Percentiles rank a stretch among this genome's conserved stretches.
Conservation (phyloP, 106 monocot species). For the Phalaenopsis aphrodite region DNA sequence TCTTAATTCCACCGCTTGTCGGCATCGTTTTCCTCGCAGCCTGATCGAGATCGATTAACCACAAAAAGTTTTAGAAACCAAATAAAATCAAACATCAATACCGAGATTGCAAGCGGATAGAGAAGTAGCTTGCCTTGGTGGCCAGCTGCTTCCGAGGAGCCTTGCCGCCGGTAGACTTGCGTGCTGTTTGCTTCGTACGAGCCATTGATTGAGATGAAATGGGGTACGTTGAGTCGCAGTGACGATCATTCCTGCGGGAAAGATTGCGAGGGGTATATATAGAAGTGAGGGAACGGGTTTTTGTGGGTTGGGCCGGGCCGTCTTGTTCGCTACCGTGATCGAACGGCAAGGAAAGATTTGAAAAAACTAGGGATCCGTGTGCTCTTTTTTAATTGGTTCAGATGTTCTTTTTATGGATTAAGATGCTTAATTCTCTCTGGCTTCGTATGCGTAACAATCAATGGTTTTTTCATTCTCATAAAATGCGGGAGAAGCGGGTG, state of each 20-base stretch:
- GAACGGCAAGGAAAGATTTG: background rate
- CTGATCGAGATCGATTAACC: too few relatives aligned
- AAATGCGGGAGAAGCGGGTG: too few relatives aligned
- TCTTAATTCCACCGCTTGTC: conserved; percentile 32
- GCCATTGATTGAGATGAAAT: background rate
- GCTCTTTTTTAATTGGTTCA: background rate
- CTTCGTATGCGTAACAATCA: too few relatives aligned
- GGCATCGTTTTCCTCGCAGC: conserved; percentile 29
- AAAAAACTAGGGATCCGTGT: background rate
- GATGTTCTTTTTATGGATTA: background rate
- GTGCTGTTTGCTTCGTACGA: background rate
- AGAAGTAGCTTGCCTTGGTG: conserved; percentile 9
- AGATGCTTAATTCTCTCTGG: background rate
- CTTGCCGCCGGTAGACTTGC: background rate
- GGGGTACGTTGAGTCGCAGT: background rate
- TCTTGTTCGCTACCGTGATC: background rate
- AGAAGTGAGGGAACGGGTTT: background rate
- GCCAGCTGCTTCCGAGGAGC: conserved; percentile 28
- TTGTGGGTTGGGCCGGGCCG: background rate
- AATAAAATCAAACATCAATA: too few relatives aligned
- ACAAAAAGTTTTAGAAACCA: too few relatives aligned
- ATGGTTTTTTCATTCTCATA: too few relatives aligned
- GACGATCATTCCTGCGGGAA: background rate
- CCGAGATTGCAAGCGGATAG: too few relatives aligned
- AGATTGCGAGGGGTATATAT: background rate